Conservation (phyloP, 352 stramenopile species). For the Albugo candida region DNA sequence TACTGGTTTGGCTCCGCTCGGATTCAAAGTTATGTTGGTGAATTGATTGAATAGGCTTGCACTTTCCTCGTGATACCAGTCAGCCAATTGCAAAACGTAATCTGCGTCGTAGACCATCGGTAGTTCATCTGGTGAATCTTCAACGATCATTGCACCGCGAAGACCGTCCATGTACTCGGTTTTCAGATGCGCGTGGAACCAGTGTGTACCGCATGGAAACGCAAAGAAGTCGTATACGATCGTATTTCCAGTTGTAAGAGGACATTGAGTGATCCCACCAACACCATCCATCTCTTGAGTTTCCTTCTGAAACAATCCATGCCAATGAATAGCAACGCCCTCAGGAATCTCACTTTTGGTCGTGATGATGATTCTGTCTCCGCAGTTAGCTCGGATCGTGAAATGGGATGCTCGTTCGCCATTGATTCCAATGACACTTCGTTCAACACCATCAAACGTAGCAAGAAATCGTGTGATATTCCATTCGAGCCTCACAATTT, state of each 20-base stretch:
- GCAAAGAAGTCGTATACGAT: not conserved
- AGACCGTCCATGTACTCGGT: constrained; percentile 17
- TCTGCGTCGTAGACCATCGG: constrained; percentile 11
- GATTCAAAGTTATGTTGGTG: too few species aligned
- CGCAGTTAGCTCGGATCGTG: constrained; percentile 14
- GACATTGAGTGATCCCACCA: not conserved
- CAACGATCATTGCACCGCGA: constrained; percentile 15
- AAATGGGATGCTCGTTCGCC: constrained; percentile 11
- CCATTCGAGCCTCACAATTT: constrained; percentile 5
- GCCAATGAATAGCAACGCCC: constrained; percentile 7
- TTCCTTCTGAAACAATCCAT: constrained; percentile 3
- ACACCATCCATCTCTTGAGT: constrained; percentile 1
- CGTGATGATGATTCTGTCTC: constrained; percentile 13
- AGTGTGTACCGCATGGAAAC: constrained; percentile 9
- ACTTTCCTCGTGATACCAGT: constrained; percentile 14
- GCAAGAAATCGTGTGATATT: constrained; percentile 8
- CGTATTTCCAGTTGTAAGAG: constrained; percentile 1
- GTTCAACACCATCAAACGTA: constrained; percentile 9
- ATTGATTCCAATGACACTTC: constrained; percentile 17
- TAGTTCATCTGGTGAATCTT: constrained; percentile 6
- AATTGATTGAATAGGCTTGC: not conserved
- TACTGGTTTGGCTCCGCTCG: constrained; percentile 2
- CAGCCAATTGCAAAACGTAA: constrained; percentile 12
- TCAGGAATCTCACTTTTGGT: constrained; percentile 12
- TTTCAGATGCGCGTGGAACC: constrained; percentile 18